Evolutionary conservation across 371 early-diverging fungal species (phyloP).

Genomic region (Apophysomyces sp.): DNA sequence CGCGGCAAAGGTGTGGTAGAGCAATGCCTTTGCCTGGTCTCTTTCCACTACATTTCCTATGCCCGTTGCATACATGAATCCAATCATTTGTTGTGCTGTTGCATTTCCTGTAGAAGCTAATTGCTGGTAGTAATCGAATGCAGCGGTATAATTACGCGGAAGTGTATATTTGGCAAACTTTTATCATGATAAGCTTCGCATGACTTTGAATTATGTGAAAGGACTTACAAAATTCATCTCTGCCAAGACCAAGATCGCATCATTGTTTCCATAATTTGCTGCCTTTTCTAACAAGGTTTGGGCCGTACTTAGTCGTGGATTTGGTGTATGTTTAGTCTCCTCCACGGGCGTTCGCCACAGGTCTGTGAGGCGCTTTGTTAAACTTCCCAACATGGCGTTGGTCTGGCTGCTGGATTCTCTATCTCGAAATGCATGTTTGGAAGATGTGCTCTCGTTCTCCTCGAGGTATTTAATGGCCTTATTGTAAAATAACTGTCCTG

Average conservation of each 20-base stretch:
- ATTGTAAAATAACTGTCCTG: constrained; percentile 32
- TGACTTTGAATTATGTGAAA: background rate
- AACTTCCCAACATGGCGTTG: background rate
- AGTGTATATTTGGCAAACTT: constrained; percentile 58
- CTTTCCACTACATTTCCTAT: constrained; percentile 69
- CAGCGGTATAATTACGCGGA: constrained; percentile 54
- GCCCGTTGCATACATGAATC: constrained; percentile 89
- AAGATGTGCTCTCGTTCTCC: constrained; percentile 9
- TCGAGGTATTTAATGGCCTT: constrained; percentile 29
- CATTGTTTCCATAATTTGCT: constrained; percentile 32
- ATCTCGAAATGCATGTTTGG: background rate
- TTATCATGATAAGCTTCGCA: background rate
- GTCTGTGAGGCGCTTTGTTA: background rate
- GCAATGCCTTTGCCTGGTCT: constrained; percentile 67
- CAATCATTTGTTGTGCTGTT: constrained; percentile 86
- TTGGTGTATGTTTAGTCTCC: background rate
- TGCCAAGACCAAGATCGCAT: constrained; percentile 52
- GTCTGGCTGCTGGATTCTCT: constrained; percentile 1
- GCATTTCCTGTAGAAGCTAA: constrained; percentile 75
- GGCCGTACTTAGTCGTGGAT: constrained; percentile 19
- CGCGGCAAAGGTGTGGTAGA: constrained; percentile 89
- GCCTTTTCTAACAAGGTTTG: constrained; percentile 28
- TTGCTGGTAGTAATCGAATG: constrained; percentile 59
- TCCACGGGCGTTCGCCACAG: background rate
- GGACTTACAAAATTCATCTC: constrained; percentile 59